Evolutionary conservation across 1,284 basidiomycete species (phyloP), one percentile per base, ranked within the genome.

Genomic region (Hemileia vastatrix): DNA sequence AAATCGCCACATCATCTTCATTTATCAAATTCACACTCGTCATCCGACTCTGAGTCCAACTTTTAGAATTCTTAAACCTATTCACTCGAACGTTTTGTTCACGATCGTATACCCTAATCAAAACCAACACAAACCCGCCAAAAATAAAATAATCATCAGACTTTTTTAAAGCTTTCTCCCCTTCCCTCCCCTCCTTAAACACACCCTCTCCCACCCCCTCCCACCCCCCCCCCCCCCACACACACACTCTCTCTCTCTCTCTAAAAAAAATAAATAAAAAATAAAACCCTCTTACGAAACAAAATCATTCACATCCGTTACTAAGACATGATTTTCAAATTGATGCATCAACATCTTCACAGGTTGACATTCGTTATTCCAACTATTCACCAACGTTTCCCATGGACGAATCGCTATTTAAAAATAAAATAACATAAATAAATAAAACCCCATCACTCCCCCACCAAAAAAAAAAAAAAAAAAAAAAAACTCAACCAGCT

Each of bases 281-380:
- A 23, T 11, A 45, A 45, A 47, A 47, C 32, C 32, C 4, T 19
- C 60, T 40, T 11, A 63, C 60, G 53, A 50, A 21, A 63, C 27
- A 24, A 43, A 40, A n/a, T 48, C 47, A 43, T 45, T 43, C 5
- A 47, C 18, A 51, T 63, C 60, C 4, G 52, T 48, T 11, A 32
- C 21, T 43, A 63, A 55, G 31, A 63, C 27, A 31, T 63, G 60
- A 51, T 56, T 43, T 44, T 63, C 60, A 36, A 63, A 63, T 32
- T 55, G 60, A 63, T 63, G 60, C 54, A 63, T 55, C 45, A 63
- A 32, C 11, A 63, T 9, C 3, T 56, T 43, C 13, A 15, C 31
- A 18, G 56, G 36, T 21, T 15, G 15, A 6, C 21, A 21, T 27
- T 50, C 49, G 15, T 19, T 27, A 15, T 50, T 50, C 49, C 49